phyloP scores from a whole-genome alignment of 306 rosid genomes.

The Arachis hypogaea region DNA sequence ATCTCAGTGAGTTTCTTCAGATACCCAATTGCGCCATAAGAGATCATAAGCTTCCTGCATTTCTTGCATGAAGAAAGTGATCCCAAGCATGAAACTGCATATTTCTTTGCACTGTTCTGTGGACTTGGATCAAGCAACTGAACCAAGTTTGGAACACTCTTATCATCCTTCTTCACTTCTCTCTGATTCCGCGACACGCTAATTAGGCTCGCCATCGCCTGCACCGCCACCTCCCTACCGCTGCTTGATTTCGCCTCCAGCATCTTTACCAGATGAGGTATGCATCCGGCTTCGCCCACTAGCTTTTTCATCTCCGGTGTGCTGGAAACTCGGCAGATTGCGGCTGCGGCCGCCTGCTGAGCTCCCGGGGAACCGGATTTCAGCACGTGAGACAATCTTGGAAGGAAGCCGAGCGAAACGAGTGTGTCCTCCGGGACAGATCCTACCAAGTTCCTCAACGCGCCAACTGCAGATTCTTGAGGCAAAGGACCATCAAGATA shows the following conservation, averaged over 20 bases:
- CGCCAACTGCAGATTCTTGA: slow-evolving; percentile 80
- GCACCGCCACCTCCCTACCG: slow-evolving; percentile 72
- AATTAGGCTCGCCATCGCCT: slow-evolving; percentile 71
- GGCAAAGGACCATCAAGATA: slow-evolving; percentile 83
- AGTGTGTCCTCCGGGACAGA: slow-evolving; percentile 57
- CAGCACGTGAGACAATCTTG: slow-evolving; percentile 66
- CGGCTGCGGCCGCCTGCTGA: slow-evolving; percentile 72
- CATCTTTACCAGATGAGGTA: slow-evolving; percentile 75
- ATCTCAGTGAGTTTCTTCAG: slow-evolving; percentile 90
- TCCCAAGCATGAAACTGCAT: slow-evolving; percentile 81
- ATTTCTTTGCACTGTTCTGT: slow-evolving; percentile 81
- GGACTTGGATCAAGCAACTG: slow-evolving; percentile 89
- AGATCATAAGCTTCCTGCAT: slow-evolving; percentile 87
- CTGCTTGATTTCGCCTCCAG: slow-evolving; percentile 81
- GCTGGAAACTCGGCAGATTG: slow-evolving; percentile 63
- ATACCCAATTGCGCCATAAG: slow-evolving; percentile 94
- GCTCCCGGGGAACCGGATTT: slow-evolving; percentile 77
- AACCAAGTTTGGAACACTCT: slow-evolving; percentile 83
- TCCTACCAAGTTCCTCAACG: slow-evolving; percentile 73
- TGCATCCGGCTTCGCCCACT: slow-evolving; percentile 77
- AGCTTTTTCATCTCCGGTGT: slow-evolving; percentile 59
- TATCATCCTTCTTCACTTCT: slow-evolving; percentile 71
- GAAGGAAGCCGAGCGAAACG: slow-evolving; percentile 62
- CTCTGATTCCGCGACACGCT: slow-evolving; percentile 56
- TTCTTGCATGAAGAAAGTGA: slow-evolving; percentile 71